Conservation (phyloP, 2,329 filamentous ascomycete species). For the Botrytis aclada region DNA sequence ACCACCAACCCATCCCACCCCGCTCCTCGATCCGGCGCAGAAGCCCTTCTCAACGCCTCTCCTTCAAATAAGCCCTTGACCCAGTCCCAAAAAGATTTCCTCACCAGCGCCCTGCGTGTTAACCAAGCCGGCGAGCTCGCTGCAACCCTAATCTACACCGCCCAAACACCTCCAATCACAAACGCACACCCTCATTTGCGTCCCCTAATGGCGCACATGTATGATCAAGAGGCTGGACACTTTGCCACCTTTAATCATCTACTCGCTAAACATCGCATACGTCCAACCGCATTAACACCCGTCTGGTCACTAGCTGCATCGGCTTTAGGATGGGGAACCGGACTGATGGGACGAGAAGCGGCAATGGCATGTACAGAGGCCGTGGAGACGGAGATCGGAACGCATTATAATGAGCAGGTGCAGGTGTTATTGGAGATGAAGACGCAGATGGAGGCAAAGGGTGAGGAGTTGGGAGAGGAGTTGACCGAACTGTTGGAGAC, state of each 20-base stretch:
- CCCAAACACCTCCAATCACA: slow-evolving; percentile 80
- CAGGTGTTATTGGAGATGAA: slow-evolving; percentile 78
- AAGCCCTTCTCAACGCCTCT: background rate
- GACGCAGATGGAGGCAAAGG: slow-evolving; percentile 67
- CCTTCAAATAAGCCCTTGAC: slow-evolving; percentile 51
- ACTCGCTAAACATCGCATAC: slow-evolving; percentile 80
- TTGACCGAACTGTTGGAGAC: slow-evolving; percentile 68
- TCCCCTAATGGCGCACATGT: slow-evolving; percentile 95
- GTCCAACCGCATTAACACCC: slow-evolving; percentile 89
- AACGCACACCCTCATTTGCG: slow-evolving; percentile 81
- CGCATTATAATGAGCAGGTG: slow-evolving; percentile 93
- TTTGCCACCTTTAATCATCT: slow-evolving; percentile 81
- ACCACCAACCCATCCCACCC: slow-evolving; percentile 3
- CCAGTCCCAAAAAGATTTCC: slow-evolving; percentile 67
- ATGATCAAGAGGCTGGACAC: slow-evolving; percentile 90
- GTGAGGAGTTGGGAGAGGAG: slow-evolving; percentile 79
- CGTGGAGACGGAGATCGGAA: slow-evolving; percentile 95
- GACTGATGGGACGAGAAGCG: slow-evolving; percentile 82
- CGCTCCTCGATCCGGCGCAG: background rate
- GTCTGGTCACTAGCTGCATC: slow-evolving; percentile 80
- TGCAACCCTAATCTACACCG: slow-evolving; percentile 87
- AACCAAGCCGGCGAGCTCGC: slow-evolving; percentile 98
- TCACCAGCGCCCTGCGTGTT: slow-evolving; percentile 81
- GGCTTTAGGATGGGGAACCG: slow-evolving; percentile 84
- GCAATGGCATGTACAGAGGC: slow-evolving; percentile 99